Conservation (phyloP, 805 yeast genomes). For the Yueomyces sinensis region DNA sequence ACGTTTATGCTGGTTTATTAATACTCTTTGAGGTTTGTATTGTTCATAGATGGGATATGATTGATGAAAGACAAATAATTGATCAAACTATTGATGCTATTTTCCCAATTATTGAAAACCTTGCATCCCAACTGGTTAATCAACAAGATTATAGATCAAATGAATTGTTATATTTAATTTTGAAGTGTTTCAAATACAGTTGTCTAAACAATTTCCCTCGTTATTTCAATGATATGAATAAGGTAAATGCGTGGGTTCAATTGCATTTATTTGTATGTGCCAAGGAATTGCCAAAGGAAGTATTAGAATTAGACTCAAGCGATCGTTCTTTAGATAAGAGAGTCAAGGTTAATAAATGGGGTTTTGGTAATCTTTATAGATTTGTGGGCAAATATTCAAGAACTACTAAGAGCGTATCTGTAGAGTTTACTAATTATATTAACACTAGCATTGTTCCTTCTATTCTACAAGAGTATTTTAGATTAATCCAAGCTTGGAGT, state of each 20-base stretch:
- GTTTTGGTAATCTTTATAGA: conserved; percentile 62
- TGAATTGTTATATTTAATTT: conserved; percentile 42
- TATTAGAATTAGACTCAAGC: conserved; percentile 33
- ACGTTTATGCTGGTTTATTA: conserved; percentile 41
- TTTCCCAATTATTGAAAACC: conserved; percentile 42
- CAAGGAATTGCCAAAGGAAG: conserved; percentile 39
- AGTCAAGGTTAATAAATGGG: conserved; percentile 81
- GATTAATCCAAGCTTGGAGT: conserved; percentile 30
- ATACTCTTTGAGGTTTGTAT: conserved; percentile 42
- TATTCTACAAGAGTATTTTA: conserved; percentile 49
- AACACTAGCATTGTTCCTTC: conserved; percentile 52
- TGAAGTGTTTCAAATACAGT: conserved; percentile 53
- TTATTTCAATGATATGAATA: conserved; percentile 28
- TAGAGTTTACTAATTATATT: conserved; percentile 45
- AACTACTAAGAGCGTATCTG: conserved; percentile 30
- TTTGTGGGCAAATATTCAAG: conserved; percentile 49
- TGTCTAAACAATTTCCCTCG: conserved; percentile 47
- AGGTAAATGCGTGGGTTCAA: conserved; percentile 46
- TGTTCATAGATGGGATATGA: conserved; percentile 42
- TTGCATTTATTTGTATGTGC: conserved; percentile 49
- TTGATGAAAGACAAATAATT: conserved; percentile 32
- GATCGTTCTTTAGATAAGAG: conserved; percentile 35
- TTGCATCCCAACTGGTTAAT: conserved; percentile 31
- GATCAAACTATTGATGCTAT: conserved; percentile 35
- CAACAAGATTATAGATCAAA: conserved; percentile 25